phyloP scores from a whole-genome alignment of 331 rosid genomes.

The Acacia pycnantha region DNA sequence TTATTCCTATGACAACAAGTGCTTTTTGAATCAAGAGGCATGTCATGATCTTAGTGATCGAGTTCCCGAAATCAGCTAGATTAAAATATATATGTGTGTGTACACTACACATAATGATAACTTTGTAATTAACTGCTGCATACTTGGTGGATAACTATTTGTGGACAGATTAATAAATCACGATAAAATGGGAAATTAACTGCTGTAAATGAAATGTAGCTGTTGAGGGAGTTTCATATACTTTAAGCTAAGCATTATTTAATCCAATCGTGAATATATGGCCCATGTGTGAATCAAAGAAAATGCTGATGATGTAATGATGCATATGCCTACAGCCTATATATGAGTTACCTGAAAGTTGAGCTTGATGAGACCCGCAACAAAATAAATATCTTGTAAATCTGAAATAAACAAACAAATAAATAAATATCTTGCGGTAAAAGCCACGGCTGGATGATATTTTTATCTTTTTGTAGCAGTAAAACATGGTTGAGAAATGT shows the following conservation, averaged over 20 bases:
- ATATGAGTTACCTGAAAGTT: neutral
- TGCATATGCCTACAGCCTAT: neutral
- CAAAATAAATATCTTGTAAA: neutral
- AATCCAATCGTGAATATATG: neutral
- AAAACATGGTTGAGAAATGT: neutral
- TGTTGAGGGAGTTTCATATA: neutral
- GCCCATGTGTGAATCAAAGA: neutral
- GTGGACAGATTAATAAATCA: neutral
- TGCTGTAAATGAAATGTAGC: neutral
- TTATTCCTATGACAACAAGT: too few relatives aligned
- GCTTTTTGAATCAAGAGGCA: too few relatives aligned
- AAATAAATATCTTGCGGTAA: neutral
- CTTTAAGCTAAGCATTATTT: neutral
- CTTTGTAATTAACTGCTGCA: neutral
- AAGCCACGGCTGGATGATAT: neutral
- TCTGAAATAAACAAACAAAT: neutral
- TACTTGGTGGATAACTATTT: neutral
- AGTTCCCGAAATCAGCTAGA: too few relatives aligned
- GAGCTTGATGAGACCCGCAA: neutral
- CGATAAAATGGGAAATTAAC: neutral
- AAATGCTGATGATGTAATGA: neutral
- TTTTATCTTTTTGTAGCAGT: neutral
- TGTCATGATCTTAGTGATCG: too few relatives aligned
- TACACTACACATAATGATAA: neutral
- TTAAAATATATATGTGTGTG: too few relatives aligned